phyloP scores from a whole-genome alignment of 2,329 filamentous ascomycete species.

The Arthroderma sp. region DNA sequence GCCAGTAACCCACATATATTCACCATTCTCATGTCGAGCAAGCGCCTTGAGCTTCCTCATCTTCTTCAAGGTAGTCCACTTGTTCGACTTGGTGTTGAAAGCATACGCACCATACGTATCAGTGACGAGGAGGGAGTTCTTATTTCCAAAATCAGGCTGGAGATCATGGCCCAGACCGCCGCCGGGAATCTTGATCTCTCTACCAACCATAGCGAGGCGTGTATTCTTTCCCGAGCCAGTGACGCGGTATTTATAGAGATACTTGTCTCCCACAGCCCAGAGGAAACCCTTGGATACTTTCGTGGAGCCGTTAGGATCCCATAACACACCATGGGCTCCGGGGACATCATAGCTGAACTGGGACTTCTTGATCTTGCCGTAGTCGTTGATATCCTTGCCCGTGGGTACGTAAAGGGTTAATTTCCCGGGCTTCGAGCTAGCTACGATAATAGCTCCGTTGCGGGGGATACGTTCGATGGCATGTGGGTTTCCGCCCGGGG shows the following conservation, averaged over 20 bases:
- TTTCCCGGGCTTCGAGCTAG: conserved; percentile 10
- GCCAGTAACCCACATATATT: conserved; percentile 11
- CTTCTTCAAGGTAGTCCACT: conserved; percentile 7
- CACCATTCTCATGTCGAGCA: conserved; percentile 9
- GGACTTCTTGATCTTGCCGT: conserved; percentile 5
- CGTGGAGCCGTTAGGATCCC: conserved; percentile 5
- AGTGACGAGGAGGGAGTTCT: conserved; percentile 10
- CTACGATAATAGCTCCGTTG: conserved; percentile 10
- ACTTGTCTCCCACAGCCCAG: conserved; percentile 5
- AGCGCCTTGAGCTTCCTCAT: conserved; percentile 10
- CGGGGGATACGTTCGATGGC: conserved; percentile 11
- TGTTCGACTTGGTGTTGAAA: conserved; percentile 8
- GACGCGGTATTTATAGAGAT: conserved; percentile 6
- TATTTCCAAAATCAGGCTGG: conserved; percentile 10
- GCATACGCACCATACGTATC: conserved; percentile 11
- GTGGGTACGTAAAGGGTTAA: conserved; percentile 11
- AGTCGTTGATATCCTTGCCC: conserved; percentile 8
- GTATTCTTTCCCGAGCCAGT: conserved; percentile 3
- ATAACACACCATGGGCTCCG: conserved; percentile 7
- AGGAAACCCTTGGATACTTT: conserved; percentile 2
- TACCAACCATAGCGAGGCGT: conserved; percentile 1
- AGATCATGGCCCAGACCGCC: conserved; percentile 10
- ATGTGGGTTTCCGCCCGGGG: conserved; percentile 10
- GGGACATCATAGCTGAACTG: neutral
- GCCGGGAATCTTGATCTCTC: conserved; percentile 2